phyloP scores from a whole-genome alignment of 768 basidiomycete genomes.

The Trametopsis cervina region DNA sequence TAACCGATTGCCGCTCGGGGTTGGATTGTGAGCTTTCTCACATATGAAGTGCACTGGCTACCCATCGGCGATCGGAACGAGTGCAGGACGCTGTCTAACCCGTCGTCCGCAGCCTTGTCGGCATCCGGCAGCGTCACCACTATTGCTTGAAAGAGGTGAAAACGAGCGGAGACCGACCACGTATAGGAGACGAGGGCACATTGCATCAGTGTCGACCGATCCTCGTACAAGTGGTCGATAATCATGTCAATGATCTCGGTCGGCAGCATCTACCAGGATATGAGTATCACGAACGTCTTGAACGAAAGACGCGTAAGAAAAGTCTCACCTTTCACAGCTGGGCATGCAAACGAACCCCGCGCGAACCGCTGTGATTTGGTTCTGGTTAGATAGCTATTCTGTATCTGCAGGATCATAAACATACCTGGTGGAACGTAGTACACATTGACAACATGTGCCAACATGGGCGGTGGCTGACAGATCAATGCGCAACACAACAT shows the following conservation, averaged over 20 bases:
- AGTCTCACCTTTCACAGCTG: no score
- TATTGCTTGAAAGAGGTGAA: constrained; percentile 11
- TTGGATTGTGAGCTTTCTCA: neutral
- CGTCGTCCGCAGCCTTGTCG: neutral
- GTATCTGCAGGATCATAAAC: neutral
- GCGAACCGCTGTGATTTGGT: no score
- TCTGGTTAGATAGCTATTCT: no score
- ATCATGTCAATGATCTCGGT: constrained; percentile 15
- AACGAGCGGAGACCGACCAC: constrained; percentile 9
- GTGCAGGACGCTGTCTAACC: neutral
- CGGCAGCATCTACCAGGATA: constrained; percentile 6
- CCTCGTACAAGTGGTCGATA: constrained; percentile 16
- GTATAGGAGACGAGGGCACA: constrained; percentile 6
- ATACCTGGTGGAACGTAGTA: neutral
- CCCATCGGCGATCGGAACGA: neutral
- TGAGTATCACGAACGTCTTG: no score
- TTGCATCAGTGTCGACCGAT: constrained; percentile 5
- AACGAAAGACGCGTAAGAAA: no score
- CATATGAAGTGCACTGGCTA: neutral
- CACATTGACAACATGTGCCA: neutral
- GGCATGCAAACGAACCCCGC: no score
- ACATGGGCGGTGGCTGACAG: neutral
- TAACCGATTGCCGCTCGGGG: neutral
- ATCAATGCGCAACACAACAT: neutral
- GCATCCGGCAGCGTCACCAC: neutral